These are phyloP conservation scores for Mortierella hygrophila DNA, from an alignment of 192 early-diverging fungal species.

Conservation along the genomic window DNA sequence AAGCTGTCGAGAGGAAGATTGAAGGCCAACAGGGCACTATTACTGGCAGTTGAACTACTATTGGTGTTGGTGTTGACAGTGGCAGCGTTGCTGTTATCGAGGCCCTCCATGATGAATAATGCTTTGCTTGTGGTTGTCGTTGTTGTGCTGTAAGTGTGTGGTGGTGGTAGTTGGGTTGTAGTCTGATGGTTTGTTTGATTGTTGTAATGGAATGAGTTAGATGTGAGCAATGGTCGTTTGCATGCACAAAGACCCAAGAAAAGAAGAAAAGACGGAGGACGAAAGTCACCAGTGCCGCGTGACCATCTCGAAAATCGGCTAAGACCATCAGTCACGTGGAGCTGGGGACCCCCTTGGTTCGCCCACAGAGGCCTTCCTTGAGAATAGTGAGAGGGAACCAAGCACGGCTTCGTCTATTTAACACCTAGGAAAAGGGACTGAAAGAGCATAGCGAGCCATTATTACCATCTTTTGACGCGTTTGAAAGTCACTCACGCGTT, in stretches of 20 bases:
- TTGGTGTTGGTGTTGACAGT: constrained; percentile 3
- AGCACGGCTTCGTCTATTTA: too few relatives aligned
- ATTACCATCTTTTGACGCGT: too few relatives aligned
- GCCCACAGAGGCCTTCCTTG: too few relatives aligned
- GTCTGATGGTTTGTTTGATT: background rate
- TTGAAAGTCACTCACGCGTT: too few relatives aligned
- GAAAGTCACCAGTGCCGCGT: background rate
- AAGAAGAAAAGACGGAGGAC: background rate
- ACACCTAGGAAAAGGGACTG: too few relatives aligned
- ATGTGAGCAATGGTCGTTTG: background rate
- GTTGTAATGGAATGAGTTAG: background rate
- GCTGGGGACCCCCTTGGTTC: too few relatives aligned
- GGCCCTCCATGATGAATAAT: constrained; percentile 48
- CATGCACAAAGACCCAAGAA: background rate
- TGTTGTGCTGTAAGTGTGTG: background rate
- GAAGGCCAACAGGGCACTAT: constrained; percentile 35
- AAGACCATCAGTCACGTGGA: background rate
- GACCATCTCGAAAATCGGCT: background rate
- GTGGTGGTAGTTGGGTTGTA: background rate
- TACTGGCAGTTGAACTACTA: background rate
- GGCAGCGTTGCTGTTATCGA: constrained; percentile 37
- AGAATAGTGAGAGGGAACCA: too few relatives aligned
- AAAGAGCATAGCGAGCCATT: too few relatives aligned
- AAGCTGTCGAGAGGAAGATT: constrained; percentile 48
- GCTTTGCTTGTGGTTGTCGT: background rate